Conservation (phyloP, 2,329 filamentous ascomycete genomes). For the Beauveria brongniartii region DNA sequence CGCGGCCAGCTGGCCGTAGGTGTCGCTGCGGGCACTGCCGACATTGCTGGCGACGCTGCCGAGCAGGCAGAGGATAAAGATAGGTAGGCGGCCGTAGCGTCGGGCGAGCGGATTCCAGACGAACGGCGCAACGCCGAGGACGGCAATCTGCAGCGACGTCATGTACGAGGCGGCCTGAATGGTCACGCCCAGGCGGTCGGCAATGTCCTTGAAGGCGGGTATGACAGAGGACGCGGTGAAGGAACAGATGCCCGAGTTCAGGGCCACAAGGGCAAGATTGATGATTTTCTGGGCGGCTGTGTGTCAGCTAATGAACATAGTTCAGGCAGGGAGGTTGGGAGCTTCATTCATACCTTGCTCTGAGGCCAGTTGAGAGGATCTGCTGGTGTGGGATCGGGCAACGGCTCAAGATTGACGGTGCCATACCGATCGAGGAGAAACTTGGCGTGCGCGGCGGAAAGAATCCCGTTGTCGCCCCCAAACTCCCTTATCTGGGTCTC, state of each 20-base stretch:
- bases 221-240: slow-evolving; percentile 3
- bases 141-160: slow-evolving; percentile 1
- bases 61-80: neutral
- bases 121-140: neutral
- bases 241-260: slow-evolving; percentile 1
- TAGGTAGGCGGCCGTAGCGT: neutral
- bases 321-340: too few species aligned
- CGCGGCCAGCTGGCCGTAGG: neutral
- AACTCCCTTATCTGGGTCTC: neutral
- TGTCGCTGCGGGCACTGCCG: neutral
- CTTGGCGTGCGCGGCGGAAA: neutral
- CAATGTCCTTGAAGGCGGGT: slow-evolving; percentile 1
- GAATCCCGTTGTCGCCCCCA: neutral
- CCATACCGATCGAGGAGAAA: neutral
- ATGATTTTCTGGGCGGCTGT: neutral
- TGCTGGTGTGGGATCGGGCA: slow-evolving; percentile 2
- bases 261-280: neutral
- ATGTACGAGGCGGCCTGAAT: slow-evolving; percentile 3
- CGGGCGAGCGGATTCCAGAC: neutral
- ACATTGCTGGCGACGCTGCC: neutral
- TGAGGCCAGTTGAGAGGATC: slow-evolving; percentile 6
- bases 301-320: neutral
- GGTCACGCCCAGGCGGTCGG: neutral
- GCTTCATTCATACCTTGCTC: neutral
- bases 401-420: neutral